Evolutionary conservation across 768 basidiomycete species (phyloP), one percentile per base, ranked within the genome.

Genomic region (Rhizopogon sp.): DNA sequence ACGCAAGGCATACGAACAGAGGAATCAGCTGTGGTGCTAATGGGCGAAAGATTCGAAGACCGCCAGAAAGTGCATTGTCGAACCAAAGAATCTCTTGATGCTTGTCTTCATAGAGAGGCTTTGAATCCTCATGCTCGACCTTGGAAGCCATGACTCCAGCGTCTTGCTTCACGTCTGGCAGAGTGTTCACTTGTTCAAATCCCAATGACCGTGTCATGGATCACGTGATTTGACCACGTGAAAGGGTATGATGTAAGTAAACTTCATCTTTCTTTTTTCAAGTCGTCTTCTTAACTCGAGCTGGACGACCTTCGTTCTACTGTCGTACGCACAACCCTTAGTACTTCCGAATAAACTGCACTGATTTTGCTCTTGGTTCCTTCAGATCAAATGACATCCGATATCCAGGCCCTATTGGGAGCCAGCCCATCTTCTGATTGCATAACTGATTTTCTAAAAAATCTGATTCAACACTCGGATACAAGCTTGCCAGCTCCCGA

Each of bases 21-120:
- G 90, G 86, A n/a, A 90, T 74, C 25, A 90, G 69, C 56, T 80
- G 81, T 2, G 85, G 84, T 6, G 79, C 79, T 56, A 79, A 77
- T 3, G 80, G 79, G 13, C 80, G 79, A 9, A 85, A 52, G 53
- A 73, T 54, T 60, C 60, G 45, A 62, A 65, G 51, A 66, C 58
- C 35, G 59, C 56, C 45, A 53, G 52, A 57, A 63, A 42, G 5
- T 5, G 9, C 47, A 37, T 49, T 49, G 25, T 25, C 20, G 47
- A 49, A 6, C 33, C 20, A 16, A 10, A 35, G 25, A 37, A 22
- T 10, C 8, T 37, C 33, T 37, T 35, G 33, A 22, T 33, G 20
- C 2, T 35, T n/a, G 31, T 7, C 33, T 35, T 49, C 46, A 14
- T 14, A 37, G 13, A 50, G 6, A 13, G 51, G 16, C 6, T 52